Conservation (phyloP, 23 red algal species). For the Chondrus crispus region DNA sequence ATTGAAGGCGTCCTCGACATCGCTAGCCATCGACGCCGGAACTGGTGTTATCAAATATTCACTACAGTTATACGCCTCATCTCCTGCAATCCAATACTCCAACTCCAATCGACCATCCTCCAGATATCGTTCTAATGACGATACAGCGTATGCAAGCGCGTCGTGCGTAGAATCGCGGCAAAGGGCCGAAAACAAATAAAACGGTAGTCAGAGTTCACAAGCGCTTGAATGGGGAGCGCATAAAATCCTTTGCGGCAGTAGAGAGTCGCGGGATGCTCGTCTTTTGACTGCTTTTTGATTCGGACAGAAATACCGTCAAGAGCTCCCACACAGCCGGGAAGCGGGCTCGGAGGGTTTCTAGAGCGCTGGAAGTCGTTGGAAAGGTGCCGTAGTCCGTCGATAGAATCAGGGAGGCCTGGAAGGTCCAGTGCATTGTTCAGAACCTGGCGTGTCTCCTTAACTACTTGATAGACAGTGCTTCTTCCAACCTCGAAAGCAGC, state of each 20-base stretch:
- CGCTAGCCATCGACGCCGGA: not conserved
- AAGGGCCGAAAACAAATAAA: not conserved
- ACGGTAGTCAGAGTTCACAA: not conserved
- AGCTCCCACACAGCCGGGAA: not conserved
- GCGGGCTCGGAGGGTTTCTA: not conserved
- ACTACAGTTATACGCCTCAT: not conserved
- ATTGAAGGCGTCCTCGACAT: not conserved
- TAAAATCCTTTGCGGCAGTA: not conserved
- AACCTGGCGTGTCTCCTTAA: not conserved
- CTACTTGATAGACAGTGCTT: not conserved
- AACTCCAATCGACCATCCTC: not conserved
- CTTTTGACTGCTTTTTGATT: not conserved
- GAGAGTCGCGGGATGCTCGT: not conserved
- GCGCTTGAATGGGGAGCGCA: not conserved
- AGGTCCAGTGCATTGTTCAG: not conserved
- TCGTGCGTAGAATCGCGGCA: not conserved
- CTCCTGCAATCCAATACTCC: not conserved
- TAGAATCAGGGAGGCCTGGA: not conserved
- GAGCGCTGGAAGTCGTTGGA: not conserved
- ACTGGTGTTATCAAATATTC: not conserved
- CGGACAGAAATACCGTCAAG: not conserved
- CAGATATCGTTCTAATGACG: not conserved
- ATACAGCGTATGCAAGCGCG: not conserved
- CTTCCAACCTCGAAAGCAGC: not conserved
- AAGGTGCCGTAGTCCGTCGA: not conserved